These are phyloP conservation scores for Sequoia sempervirens DNA, from an alignment of 75 land plant genomes.

Conservation along the genomic window DNA sequence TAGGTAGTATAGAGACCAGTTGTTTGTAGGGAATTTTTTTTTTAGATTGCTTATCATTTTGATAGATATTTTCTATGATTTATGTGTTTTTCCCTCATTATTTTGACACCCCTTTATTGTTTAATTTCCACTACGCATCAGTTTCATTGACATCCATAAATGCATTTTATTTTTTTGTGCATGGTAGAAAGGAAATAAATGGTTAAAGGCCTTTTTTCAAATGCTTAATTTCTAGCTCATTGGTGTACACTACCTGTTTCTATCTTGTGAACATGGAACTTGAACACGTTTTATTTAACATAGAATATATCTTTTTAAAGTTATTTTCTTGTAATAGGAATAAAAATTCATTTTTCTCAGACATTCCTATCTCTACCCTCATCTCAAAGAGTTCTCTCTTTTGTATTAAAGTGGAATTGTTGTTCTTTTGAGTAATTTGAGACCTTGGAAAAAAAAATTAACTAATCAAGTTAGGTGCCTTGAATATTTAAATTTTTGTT, in stretches of 20 bases:
- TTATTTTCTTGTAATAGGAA: neutral
- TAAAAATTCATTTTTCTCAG: too few species aligned
- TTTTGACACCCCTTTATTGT: too few species aligned
- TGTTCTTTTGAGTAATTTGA: neutral
- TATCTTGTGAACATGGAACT: too few species aligned
- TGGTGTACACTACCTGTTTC: too few species aligned
- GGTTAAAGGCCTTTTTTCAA: neutral
- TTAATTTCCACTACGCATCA: too few species aligned
- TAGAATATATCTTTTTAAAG: neutral
- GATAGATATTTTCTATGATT: neutral
- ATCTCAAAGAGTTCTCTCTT: too few species aligned
- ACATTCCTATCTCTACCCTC: too few species aligned
- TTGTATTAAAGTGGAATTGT: neutral
- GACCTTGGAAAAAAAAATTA: neutral
- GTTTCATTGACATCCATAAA: neutral
- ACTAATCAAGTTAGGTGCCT: too few species aligned
- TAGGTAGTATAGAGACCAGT: neutral
- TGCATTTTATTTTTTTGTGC: neutral
- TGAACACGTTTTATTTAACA: too few species aligned
- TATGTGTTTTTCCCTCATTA: neutral
- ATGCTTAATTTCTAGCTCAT: too few species aligned
- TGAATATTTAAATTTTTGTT: too few species aligned
- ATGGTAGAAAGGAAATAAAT: neutral
- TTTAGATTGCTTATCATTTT: neutral
- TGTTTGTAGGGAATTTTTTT: neutral